These are phyloP conservation scores for Candida oleophila DNA, from an alignment of 805 yeast species.

Conservation along the genomic window DNA sequence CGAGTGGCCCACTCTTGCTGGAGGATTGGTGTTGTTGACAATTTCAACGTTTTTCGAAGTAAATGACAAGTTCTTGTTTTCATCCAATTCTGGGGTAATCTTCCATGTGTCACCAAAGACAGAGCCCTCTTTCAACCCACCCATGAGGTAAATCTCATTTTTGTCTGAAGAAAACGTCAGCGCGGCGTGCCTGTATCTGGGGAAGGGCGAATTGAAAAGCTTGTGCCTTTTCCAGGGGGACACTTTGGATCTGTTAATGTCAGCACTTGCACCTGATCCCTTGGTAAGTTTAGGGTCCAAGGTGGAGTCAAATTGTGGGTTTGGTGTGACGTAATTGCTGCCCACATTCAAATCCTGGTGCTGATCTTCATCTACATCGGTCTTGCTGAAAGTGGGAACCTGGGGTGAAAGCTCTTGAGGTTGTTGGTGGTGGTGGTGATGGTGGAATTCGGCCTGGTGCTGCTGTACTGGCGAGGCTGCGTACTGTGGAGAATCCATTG, in stretches of 20 bases:
- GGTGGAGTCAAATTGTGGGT: neutral
- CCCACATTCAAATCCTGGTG: neutral
- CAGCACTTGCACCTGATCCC: conserved; percentile 5
- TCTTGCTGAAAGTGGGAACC: conserved; percentile 1
- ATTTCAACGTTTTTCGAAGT: conserved; percentile 28
- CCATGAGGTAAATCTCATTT: conserved; percentile 85
- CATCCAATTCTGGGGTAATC: conserved; percentile 49
- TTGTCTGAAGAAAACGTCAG: conserved; percentile 65
- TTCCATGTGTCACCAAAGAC: conserved; percentile 97
- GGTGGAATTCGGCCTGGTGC: conserved; percentile 12
- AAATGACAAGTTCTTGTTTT: conserved; percentile 4
- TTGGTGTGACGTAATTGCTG: neutral
- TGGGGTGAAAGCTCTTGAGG: too few relatives aligned
- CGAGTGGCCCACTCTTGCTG: conserved; percentile 96
- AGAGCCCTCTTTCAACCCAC: conserved; percentile 89
- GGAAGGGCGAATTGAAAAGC: conserved; percentile 78
- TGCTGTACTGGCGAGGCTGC: conserved; percentile 7
- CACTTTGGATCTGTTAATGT: conserved; percentile 9
- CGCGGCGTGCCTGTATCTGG: conserved; percentile 91
- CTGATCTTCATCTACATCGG: neutral
- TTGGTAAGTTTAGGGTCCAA: conserved; percentile 1
- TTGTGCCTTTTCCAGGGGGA: conserved; percentile 67
- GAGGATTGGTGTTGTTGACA: conserved; percentile 80
- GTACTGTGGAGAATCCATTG: conserved; percentile 1
- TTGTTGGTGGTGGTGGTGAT: too few relatives aligned